A percentile compares a stretch with the other conserved stretches of the same genome.
Evolutionary conservation across 2,329 filamentous ascomycete genomes (phyloP).

Genomic region (Ophiostoma sp.): DNA sequence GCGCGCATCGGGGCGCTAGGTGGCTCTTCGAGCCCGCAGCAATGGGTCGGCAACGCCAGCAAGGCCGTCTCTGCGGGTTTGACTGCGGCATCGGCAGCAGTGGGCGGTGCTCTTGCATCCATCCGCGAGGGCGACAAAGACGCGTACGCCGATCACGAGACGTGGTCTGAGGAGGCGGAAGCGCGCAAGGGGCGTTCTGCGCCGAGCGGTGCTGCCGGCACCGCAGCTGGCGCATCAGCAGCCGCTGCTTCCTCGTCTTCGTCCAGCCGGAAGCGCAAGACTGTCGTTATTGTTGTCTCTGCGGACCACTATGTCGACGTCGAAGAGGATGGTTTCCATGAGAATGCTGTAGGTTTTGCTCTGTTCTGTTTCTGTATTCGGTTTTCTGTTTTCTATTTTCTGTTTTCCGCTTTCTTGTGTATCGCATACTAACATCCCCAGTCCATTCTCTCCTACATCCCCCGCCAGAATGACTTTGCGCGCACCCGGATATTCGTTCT

Average conservation of each 20-base stretch:
- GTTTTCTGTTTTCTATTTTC: constrained; percentile 7
- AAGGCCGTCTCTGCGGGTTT: constrained; percentile 76
- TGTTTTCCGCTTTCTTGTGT: neutral
- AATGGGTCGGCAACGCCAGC: constrained; percentile 77
- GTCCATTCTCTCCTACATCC: constrained; percentile 86
- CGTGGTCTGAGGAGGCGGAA: constrained; percentile 87
- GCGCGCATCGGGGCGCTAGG: constrained; percentile 74
- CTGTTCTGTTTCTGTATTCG: neutral
- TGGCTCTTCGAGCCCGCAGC: constrained; percentile 79
- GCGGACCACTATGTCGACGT: constrained; percentile 61
- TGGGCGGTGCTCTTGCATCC: constrained; percentile 75
- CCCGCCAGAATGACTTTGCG: constrained; percentile 66
- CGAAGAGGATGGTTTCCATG: constrained; percentile 58
- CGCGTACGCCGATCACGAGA: constrained; percentile 77
- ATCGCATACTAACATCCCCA: constrained; percentile 32
- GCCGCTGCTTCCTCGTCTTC: constrained; percentile 2
- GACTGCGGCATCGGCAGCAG: constrained; percentile 73
- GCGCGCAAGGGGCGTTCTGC: constrained; percentile 44
- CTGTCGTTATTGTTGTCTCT: constrained; percentile 82
- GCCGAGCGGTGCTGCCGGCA: neutral
- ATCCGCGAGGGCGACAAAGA: constrained; percentile 79
- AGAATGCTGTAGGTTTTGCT: constrained; percentile 67
- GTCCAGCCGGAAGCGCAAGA: constrained; percentile 53
- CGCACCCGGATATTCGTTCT: constrained; percentile 76
- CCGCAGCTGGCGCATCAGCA: neutral